A percentile compares a stretch with the other conserved stretches of the same genome.
phyloP scores from a whole-genome alignment of 257 asterid genomes.

The Vinca minor region DNA sequence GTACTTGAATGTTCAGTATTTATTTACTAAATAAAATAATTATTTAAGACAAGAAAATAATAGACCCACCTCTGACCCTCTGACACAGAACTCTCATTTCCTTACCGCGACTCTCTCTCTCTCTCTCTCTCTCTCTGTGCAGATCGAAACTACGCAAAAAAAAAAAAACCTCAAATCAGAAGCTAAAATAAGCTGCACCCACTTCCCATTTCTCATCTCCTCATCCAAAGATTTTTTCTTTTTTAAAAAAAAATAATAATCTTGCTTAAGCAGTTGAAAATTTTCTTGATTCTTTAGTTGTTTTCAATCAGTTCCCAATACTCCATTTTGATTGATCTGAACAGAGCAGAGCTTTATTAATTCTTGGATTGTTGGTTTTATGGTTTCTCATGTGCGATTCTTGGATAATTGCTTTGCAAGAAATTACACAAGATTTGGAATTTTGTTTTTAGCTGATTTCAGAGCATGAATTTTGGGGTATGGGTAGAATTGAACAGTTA shows the following conservation, averaged over 20 bases:
- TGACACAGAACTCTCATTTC: conserved; percentile 49
- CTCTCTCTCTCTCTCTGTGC: too few species aligned
- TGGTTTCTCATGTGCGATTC: conserved; percentile 10
- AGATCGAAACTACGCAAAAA: conserved; percentile 14
- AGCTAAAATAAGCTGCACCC: conserved; percentile 14
- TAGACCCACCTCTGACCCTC: too few species aligned
- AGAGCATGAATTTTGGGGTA: conserved; percentile 12
- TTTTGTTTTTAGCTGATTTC: conserved; percentile 21
- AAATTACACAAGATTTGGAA: conserved; percentile 4
- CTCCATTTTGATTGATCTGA: conserved; percentile 7
- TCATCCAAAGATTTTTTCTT: background rate
- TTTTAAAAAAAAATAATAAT: background rate
- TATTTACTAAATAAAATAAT: too few species aligned
- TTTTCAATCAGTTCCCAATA: background rate
- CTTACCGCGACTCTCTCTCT: conserved; percentile 47
- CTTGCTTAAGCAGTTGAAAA: background rate
- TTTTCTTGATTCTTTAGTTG: background rate
- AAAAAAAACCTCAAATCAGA: conserved; percentile 19
- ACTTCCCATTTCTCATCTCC: background rate
- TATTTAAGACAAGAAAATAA: too few species aligned
- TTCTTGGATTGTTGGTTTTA: background rate
- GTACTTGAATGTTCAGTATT: too few species aligned
- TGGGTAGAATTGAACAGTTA: background rate
- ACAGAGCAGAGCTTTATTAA: background rate
- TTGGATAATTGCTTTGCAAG: conserved; percentile 9